Evolutionary conservation across 371 early-diverging fungal genomes (phyloP).

Genomic region (Syncephalastrum monosporum): DNA sequence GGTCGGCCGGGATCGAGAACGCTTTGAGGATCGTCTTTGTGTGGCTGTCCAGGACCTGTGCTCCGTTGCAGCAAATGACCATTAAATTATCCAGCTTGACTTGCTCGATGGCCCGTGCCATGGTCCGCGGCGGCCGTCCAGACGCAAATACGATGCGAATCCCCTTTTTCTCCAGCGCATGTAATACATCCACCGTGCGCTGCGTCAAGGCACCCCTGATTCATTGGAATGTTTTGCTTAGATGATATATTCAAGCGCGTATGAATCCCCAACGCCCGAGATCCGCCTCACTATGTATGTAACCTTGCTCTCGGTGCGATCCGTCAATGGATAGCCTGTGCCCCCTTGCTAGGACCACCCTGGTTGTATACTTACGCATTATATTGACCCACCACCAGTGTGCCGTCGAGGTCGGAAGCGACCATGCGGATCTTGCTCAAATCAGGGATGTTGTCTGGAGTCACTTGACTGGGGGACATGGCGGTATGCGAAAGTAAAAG

Average conservation of each 20-base stretch:
- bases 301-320: too few relatives aligned
- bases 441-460: neutral
- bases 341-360: too few relatives aligned
- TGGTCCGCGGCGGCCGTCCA: slow-evolving; percentile 36
- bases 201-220: slow-evolving; percentile 22
- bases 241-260: too few relatives aligned
- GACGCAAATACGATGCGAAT: slow-evolving; percentile 37
- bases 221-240: too few relatives aligned
- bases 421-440: slow-evolving; percentile 21
- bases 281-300: too few relatives aligned
- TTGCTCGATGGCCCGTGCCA: slow-evolving; percentile 31
- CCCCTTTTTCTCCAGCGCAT: slow-evolving; percentile 29
- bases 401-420: slow-evolving; percentile 46
- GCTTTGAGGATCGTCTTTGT: slow-evolving; percentile 27
- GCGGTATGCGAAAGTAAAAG: too few relatives aligned
- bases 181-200: slow-evolving; percentile 28
- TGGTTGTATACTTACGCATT: slow-evolving; percentile 20
- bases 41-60: slow-evolving; percentile 32
- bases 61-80: slow-evolving; percentile 41
- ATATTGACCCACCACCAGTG: slow-evolving; percentile 26
- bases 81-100: slow-evolving; percentile 24
- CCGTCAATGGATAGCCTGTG: too few relatives aligned
- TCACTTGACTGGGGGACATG: too few relatives aligned
- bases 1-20: slow-evolving; percentile 28
- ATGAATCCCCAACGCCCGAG: too few relatives aligned